Evolutionary conservation across 225 moss, liverwort and hornwort species (phyloP), one percentile per base, ranked within the genome.

Genomic region (Polytrichum formosum): DNA sequence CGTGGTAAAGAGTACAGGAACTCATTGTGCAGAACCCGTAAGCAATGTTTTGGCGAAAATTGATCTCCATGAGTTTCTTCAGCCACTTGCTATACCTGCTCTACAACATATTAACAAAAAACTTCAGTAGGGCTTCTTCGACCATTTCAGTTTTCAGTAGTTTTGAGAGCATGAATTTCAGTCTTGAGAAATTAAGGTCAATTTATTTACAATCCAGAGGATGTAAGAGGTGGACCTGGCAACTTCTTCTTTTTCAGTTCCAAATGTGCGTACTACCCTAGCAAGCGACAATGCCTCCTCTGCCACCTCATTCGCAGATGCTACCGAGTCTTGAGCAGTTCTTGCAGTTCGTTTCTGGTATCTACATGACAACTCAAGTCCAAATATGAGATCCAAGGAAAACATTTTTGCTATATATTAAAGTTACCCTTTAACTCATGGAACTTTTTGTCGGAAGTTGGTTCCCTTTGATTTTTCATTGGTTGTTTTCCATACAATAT

Each of bases 241-340:
- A 79, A 90, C 64, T 86, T 94, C 98, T 78, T 90, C 85, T 29
- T 83, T 81, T 82, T 98, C 98, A 21, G 98, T 94, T 75, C 92
- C 98, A 76, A 94, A 94, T 62, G 90, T 98, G 60, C 98, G 90
- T 77, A 98, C 94, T 67, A 94, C 90, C 79, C 98, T 89, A 72
- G 90, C 84, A 67, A 98, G 89, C 17, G 98, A 98, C 26, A 98
- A 87, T 18, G 94, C 77, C 75, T 98, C 98, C 71, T 98, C 98
- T 65, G 98, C 98, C 72, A 98, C 95, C 87, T 98, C 98, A 74
- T 93, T 98, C 1, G 98, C 94, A 31, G 88, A 91, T 58, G 98
- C 98, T 60, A 94, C 74, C 7, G 91, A 91, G 65, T 98, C 98
- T 82, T 98, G 98, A 66, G 98, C 98, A 74, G 83, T 54, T 70